phyloP scores from a whole-genome alignment of 345 rosid genomes.

The Salix arbutifolia region DNA sequence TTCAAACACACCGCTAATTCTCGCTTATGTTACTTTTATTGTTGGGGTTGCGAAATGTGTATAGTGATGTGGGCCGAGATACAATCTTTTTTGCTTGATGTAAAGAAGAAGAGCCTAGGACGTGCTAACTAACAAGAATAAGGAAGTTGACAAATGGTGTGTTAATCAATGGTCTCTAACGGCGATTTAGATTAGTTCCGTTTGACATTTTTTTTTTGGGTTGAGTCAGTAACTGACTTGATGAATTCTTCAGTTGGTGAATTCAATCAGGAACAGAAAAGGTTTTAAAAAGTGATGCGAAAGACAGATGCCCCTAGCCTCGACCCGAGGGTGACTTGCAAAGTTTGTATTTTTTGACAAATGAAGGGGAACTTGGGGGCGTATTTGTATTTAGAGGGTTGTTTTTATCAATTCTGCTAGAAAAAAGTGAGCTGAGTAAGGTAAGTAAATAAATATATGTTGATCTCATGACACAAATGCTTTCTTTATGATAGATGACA shows the following conservation, averaged over 20 bases:
- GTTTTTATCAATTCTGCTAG: constrained; percentile 13
- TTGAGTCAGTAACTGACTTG: not conserved
- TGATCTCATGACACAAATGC: not conserved
- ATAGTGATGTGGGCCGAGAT: not conserved
- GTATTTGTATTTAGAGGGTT: not conserved
- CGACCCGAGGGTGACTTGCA: not conserved
- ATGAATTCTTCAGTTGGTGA: not conserved
- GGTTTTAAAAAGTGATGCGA: not conserved
- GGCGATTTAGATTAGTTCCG: not conserved
- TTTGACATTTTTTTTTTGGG: not conserved
- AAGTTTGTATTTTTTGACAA: not conserved
- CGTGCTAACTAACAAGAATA: not conserved
- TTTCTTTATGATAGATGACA: constrained; percentile 11
- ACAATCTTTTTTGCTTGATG: not conserved
- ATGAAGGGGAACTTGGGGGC: not conserved
- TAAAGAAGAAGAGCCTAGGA: not conserved
- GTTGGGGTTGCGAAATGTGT: not conserved
- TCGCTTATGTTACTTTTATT: not conserved
- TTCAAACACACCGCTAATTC: not conserved
- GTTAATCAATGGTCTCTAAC: not conserved
- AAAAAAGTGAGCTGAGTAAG: constrained; percentile 41
- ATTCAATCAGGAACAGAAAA: not conserved
- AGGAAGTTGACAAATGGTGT: not conserved
- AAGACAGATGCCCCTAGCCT: not conserved
- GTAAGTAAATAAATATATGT: constrained; percentile 57